A percentile compares a stretch with the other conserved stretches of the same genome.
These are phyloP conservation scores for Chlorella ohadii DNA, from an alignment of 139 green algal genomes.

Conservation along the genomic window DNA sequence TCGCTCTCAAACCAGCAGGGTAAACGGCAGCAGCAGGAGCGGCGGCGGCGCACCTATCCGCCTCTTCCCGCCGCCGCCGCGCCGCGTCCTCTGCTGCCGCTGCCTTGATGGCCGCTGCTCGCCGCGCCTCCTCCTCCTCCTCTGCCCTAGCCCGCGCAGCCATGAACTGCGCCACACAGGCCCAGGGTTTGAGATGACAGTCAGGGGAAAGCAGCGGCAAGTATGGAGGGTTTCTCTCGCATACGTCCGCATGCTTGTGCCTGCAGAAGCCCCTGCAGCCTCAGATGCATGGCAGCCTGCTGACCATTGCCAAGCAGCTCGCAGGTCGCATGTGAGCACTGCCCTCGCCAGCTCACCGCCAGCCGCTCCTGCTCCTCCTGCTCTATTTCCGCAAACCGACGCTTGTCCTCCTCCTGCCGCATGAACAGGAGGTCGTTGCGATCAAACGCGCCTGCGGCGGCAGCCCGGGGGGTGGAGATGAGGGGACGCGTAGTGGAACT, in stretches of 20 bases:
- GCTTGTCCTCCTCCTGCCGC: slow-evolving; percentile 61
- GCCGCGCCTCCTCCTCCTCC: slow-evolving; percentile 19
- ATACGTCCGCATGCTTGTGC: too few relatives aligned
- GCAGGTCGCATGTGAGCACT: too few relatives aligned
- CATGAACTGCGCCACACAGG: background rate
- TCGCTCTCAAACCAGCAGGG: too few relatives aligned
- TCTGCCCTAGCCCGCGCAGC: background rate
- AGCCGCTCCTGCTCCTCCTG: slow-evolving; percentile 50
- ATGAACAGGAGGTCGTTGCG: slow-evolving; percentile 67
- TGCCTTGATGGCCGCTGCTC: background rate
- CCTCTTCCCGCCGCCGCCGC: slow-evolving; percentile 12
- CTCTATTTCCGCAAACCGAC: slow-evolving; percentile 51
- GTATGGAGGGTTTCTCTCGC: too few relatives aligned
- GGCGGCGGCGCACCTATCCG: slow-evolving; percentile 21
- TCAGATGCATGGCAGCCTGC: too few relatives aligned
- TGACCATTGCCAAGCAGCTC: too few relatives aligned
- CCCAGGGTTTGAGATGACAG: too few relatives aligned
- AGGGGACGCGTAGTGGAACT: too few relatives aligned
- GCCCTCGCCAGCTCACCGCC: background rate
- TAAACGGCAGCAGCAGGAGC: too few relatives aligned
- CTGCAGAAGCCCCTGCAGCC: too few relatives aligned
- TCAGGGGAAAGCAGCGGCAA: too few relatives aligned
- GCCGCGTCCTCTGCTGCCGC: slow-evolving; percentile 1
- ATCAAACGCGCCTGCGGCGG: slow-evolving; percentile 57
- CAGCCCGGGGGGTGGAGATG: too few relatives aligned